Percentiles rank a stretch among this genome's conserved stretches.
phyloP scores from a whole-genome alignment of 257 asterid genomes.

The Handroanthus guayacan region DNA sequence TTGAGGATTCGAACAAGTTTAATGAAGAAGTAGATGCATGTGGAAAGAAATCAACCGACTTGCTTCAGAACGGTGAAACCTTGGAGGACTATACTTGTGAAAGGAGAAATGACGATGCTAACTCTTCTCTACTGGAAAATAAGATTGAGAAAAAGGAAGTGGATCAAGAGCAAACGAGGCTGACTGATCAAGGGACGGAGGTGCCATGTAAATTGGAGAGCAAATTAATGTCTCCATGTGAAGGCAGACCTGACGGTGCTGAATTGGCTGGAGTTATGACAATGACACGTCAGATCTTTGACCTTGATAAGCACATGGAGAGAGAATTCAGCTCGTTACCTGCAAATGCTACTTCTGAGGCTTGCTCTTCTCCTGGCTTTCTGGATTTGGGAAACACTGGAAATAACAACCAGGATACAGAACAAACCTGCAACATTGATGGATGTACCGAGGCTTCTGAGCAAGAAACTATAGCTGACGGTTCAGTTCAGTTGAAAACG shows the following conservation, averaged over 20 bases:
- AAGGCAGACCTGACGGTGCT: background rate
- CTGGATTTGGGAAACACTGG: background rate
- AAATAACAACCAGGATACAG: background rate
- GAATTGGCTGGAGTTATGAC: background rate
- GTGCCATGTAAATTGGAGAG: background rate
- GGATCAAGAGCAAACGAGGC: constrained; percentile 7
- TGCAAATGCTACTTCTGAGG: constrained; percentile 21
- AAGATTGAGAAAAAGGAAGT: constrained; percentile 23
- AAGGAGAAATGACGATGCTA: background rate
- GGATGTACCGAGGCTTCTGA: constrained; percentile 21
- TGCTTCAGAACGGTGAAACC: constrained; percentile 2
- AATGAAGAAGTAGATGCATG: too few species aligned
- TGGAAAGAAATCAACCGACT: constrained; percentile 1
- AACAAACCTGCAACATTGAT: background rate
- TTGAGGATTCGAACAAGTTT: constrained; percentile 4
- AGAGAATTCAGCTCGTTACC: background rate
- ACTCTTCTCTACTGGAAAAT: constrained; percentile 30
- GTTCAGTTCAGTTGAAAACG: constrained; percentile 26
- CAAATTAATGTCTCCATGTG: background rate
- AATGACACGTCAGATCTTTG: background rate
- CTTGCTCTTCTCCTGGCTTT: background rate
- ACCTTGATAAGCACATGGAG: background rate
- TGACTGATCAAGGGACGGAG: background rate
- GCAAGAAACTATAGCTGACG: constrained; percentile 24
- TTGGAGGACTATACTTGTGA: background rate